Base-by-base conservation (phyloP, 768 basidiomycete species). In the Kwoniella sp. region DNA sequence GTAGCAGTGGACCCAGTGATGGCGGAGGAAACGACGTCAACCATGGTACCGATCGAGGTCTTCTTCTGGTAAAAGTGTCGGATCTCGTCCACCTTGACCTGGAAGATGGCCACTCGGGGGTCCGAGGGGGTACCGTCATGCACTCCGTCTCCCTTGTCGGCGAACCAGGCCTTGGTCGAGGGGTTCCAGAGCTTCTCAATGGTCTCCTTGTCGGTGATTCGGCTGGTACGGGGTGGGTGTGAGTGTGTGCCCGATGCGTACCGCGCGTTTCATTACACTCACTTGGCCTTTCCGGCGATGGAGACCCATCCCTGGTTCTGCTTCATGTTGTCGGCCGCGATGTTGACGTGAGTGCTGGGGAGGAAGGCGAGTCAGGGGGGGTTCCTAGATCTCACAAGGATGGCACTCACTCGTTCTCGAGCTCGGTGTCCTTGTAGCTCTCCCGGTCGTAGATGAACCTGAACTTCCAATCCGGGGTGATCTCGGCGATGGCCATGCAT, bases 91-190 rank as follows among this genome's bases (percentile, higher is more conserved):
- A 89, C 88, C 46, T 84, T 73, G 47, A 95, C 81, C 70, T 88
- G 82, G 59, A 93, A 87, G 29, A 87, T 71, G 6, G 83, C 79
- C 3, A 95, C 80, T 22, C 90, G 82, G 0, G 89, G 88, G 59
- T 93, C 91, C 40, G 79, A 76, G 26, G 79, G 79, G 62, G 85
- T 82, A n/a, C 89, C 90, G 62, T 82, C 84, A 72, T 91, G 89
- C 5, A 85, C 76, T 15, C 87, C 87, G 59, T 93, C 89, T 27
- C 84, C 84, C 48, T 91, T 77, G 67, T 93, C 85, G 31, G 87
- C 88, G 62, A 92, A 92, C 80, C 88, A 95, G 0, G 84, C 85
- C 49, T 73, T 71, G 55, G 65, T 63, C 14, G 68, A 42, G 2
- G 70, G 70, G 50, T 56, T 67, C 58, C 62, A 74, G 32, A 69